These are phyloP conservation scores for Camellia sinensis DNA, from an alignment of 148 eudicot genomes.

Conservation along the genomic window DNA sequence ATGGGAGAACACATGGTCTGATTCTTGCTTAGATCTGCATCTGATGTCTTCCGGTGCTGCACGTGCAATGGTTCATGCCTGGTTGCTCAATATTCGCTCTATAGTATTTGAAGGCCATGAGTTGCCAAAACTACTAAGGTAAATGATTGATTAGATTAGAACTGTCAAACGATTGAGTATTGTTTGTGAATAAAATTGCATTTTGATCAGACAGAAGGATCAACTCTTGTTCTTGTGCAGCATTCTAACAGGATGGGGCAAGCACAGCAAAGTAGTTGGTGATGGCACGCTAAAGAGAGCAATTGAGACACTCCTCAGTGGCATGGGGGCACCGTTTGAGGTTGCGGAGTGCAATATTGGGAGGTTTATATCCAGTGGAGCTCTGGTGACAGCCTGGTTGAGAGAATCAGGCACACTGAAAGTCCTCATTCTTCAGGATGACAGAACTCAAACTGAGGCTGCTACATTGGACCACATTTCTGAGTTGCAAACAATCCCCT, in stretches of 20 bases:
- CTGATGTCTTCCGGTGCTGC: slow-evolving; percentile 95
- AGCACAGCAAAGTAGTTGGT: slow-evolving; percentile 94
- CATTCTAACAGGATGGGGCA: slow-evolving; percentile 98
- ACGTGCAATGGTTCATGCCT: slow-evolving; percentile 91
- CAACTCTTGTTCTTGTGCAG: slow-evolving; percentile 35
- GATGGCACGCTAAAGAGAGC: slow-evolving; percentile 77
- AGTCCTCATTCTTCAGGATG: slow-evolving; percentile 73
- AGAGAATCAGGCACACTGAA: slow-evolving; percentile 68
- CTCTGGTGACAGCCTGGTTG: slow-evolving; percentile 77
- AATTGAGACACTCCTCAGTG: slow-evolving; percentile 66
- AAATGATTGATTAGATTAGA: not conserved
- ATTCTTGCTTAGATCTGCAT: slow-evolving; percentile 43
- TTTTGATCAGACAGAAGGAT: not conserved
- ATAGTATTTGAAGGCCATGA: slow-evolving; percentile 65
- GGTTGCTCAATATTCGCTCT: slow-evolving; percentile 75
- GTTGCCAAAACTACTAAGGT: slow-evolving; percentile 26
- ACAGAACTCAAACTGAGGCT: slow-evolving; percentile 32
- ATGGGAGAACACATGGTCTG: slow-evolving; percentile 89
- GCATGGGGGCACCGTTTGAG: slow-evolving; percentile 78
- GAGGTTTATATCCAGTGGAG: slow-evolving; percentile 76
- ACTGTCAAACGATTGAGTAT: not conserved
- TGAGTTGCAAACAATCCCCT: slow-evolving; percentile 35
- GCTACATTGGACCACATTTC: slow-evolving; percentile 31
- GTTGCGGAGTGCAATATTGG: slow-evolving; percentile 78
- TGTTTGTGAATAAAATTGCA: not conserved